Base-by-base conservation (phyloP, 306 rosid species). In the Cyamopsis tetragonoloba region DNA sequence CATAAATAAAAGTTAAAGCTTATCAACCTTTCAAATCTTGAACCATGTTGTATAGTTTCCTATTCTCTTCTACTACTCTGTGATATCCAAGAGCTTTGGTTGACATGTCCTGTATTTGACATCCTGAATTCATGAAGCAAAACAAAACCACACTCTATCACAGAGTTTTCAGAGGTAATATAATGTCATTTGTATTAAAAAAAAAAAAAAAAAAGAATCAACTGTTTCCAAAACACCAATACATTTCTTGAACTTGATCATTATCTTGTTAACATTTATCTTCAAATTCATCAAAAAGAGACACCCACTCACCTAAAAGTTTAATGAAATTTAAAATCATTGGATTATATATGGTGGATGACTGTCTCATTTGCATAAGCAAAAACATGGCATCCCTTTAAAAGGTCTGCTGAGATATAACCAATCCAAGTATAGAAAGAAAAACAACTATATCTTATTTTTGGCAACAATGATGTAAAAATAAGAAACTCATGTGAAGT, bases 21-120 rank as follows among this genome's bases (percentile, higher is more conserved):
- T 22, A 75, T 50, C 27, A 59, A 93, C 99, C 99, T 85, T 88
- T 93, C 83, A 93, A 73, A 75, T 89, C 97, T 69, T 89, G 96
- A 41, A 93, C 99, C 88, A 86, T 77, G 74, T 93, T 93, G 81
- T 88, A 83, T 43, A 93, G 62, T 44, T 77, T 85, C 35, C 92
- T 79, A 65, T 93, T 93, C 83, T 93, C 99, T 61, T 83, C 77
- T n/a, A 88, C 95, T 51, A 84, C 92, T 71, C 38, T 88, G 77
- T 86, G 76, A 75, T 93, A 93, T 18, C 95, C 91, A 65, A 60
- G 73, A 44, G 96, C 95, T 24, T 91, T 96, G 65, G 80, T 75
- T 23, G 97, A 88, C 73, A 93, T 68, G 43, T 90, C 96, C 47
- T 73, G 81, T 37, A 93, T 83, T 51, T 81, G 95, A 48, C 71